Percentiles rank a stretch among this genome's conserved stretches.
Conservation (phyloP, 2,329 filamentous ascomycete genomes). For the Fusarium sp. region DNA sequence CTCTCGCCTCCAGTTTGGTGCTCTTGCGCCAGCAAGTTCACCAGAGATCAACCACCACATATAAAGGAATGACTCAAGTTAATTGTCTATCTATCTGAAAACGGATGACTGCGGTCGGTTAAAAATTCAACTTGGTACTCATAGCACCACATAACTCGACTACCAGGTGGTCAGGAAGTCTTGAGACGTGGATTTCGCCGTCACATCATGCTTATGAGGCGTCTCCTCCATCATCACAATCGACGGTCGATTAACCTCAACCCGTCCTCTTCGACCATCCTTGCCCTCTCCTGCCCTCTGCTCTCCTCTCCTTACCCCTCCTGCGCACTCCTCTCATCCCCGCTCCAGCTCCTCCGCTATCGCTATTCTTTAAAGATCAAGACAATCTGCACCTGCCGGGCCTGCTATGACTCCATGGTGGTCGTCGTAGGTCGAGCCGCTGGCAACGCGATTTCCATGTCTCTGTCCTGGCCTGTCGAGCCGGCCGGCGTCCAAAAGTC, state of each 20-base stretch:
- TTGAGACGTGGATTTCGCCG: constrained; percentile 19
- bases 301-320: constrained; percentile 18
- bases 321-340: constrained; percentile 14
- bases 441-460: constrained; percentile 36
- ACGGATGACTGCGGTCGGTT: constrained; percentile 44
- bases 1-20: background rate
- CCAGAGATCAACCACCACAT: background rate
- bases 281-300: constrained; percentile 14
- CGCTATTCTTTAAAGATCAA: constrained; percentile 44
- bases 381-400: constrained; percentile 46
- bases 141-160: constrained; percentile 28
- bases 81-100: constrained; percentile 37
- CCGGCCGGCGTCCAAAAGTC: constrained; percentile 35
- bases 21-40: background rate
- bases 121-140: constrained; percentile 28
- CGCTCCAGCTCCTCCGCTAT: constrained; percentile 31
- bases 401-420: constrained; percentile 34
- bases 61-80: constrained; percentile 42
- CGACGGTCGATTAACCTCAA: constrained; percentile 1
- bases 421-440: constrained; percentile 35
- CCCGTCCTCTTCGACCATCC: constrained; percentile 18
- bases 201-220: constrained; percentile 9
- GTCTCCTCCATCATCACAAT: constrained; percentile 23
- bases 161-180: constrained; percentile 15
- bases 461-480: constrained; percentile 36